phyloP scores from a whole-genome alignment of 73 alveolate species.

The Diophrys sp. region DNA sequence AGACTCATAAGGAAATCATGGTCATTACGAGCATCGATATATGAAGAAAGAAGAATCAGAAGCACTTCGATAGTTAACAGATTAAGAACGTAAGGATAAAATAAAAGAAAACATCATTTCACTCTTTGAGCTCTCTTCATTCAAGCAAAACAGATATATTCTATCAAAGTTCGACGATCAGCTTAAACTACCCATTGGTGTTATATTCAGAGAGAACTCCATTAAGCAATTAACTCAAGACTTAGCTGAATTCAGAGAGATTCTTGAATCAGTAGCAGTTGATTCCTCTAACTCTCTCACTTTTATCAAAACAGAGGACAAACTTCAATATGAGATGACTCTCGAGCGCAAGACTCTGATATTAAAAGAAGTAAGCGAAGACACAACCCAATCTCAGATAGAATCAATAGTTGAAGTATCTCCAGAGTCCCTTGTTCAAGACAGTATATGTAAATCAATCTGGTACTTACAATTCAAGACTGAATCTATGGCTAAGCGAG shows the following conservation, averaged over 20 bases:
- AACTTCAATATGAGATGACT: not conserved
- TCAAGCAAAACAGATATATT: not conserved
- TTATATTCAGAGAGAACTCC: not conserved
- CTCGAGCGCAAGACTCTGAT: not conserved
- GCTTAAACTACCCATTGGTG: not conserved
- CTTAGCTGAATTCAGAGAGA: not conserved
- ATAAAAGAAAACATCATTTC: not conserved
- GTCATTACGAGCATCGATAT: no score
- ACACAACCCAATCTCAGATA: not conserved
- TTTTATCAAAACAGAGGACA: not conserved
- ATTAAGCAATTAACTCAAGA: not conserved
- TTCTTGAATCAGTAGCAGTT: not conserved
- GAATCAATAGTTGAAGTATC: not conserved
- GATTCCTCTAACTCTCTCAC: not conserved
- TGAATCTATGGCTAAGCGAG: not conserved
- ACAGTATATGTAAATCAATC: not conserved
- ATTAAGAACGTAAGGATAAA: not conserved
- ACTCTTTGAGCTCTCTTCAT: not conserved
- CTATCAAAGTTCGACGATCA: not conserved
- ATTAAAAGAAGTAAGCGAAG: not conserved
- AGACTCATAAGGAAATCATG: no score
- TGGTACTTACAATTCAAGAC: not conserved
- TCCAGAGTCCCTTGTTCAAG: not conserved
- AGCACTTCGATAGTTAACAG: not conserved
- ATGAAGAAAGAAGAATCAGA: not conserved